Base-by-base conservation (phyloP, 2,329 filamentous ascomycete genomes). In the Botrytis squamosa region DNA sequence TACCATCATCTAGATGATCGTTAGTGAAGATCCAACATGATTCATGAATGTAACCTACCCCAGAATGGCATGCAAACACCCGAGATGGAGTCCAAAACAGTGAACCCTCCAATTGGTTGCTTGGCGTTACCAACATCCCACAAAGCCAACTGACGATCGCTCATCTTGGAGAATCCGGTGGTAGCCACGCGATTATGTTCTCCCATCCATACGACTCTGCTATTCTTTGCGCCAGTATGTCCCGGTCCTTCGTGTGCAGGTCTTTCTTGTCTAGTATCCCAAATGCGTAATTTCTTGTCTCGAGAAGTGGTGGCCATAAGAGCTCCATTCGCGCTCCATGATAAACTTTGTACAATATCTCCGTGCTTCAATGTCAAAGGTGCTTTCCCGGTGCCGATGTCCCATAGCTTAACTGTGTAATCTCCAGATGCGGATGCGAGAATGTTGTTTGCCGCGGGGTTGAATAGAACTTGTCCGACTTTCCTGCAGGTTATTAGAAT, bases 51-150 rank as follows among this genome's bases (percentile, higher is more conserved):
- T 29, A 66, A 79, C 85, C 77, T 82, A 90, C 88, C 96, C 96
- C 96, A 99, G 89, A 99, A 98, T 46, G 96, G 96, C 93, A 99
- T 98, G 88, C 94, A 97, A 75, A 99, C 95, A 82, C 96, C 96
- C 64, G 95, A 98, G 80, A 97, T 97, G 65, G 94, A 97, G 84
- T 99, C 96, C 67, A 99, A 88, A 78, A 93, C 92, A 79, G 89
- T 91, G 85, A 98, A 98, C 25, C 94, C 95, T 69, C 93, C 94
- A 79, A 98, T 92, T 67, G 96, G 96, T 80, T 97, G 92, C 52
- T 83, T 84, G 29, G 90, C 89, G 77, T 90, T 91, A 78, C 95
- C 93, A 66, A 94, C 90, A 85, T 99, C 96, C 96, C 96, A 99
- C 55, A 99, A 87, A 71, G 93, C 96, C 78, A 99, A 88, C 83